Conservation (phyloP, 495 filamentous ascomycete species). For the Hypoxylon fragiforme region DNA sequence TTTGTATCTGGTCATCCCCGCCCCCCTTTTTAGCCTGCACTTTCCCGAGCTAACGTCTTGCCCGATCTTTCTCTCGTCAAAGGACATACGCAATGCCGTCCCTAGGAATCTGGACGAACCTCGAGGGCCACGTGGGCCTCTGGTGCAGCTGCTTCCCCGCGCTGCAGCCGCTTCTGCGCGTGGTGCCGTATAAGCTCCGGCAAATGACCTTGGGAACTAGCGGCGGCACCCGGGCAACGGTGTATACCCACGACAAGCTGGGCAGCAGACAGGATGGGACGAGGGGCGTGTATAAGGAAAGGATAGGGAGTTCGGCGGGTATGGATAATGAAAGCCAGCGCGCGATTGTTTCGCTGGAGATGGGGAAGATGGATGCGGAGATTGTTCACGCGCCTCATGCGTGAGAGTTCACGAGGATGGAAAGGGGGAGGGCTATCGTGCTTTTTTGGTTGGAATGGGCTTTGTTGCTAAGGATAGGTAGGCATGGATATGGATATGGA, state of each 20-base stretch:
- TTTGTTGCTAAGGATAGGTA: no score
- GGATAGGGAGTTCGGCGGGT: background rate
- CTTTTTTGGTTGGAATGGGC: no score
- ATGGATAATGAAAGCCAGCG: constrained; percentile 26
- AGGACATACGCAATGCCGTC: constrained; percentile 34
- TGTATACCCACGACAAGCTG: background rate
- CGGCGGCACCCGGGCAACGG: background rate
- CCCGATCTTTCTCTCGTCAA: no score
- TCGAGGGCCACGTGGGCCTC: constrained; percentile 41
- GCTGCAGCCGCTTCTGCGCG: constrained; percentile 37
- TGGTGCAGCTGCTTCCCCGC: constrained; percentile 42
- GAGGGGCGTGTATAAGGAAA: constrained; percentile 2
- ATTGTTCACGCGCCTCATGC: constrained; percentile 3
- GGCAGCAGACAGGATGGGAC: background rate
- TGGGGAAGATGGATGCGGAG: background rate
- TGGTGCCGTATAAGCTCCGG: constrained; percentile 27
- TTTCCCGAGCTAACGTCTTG: background rate
- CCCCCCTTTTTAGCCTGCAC: background rate
- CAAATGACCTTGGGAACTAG: constrained; percentile 11
- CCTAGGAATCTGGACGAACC: constrained; percentile 39
- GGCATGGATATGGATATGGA: no score
- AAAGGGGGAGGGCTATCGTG: no score
- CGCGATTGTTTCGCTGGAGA: constrained; percentile 17
- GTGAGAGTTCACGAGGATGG: no score
- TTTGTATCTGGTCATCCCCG: background rate